phyloP scores from a whole-genome alignment of 1,139 yeast species.

The Nakaseomyces glabratus region DNA sequence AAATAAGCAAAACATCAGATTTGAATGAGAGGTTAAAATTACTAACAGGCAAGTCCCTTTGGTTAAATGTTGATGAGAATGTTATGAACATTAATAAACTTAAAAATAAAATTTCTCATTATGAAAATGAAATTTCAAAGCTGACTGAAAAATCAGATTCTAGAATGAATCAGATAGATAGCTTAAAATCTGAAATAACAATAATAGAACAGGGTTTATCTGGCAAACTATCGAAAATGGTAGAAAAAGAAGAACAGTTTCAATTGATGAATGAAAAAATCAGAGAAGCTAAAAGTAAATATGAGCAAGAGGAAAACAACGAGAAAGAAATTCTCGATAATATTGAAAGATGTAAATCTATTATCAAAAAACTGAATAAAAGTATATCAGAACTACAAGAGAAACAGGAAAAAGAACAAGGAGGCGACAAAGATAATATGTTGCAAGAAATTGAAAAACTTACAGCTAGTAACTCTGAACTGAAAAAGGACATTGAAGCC shows the following conservation, averaged over 20 bases:
- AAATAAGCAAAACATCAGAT: slow-evolving; percentile 29
- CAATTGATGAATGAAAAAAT: slow-evolving; percentile 23
- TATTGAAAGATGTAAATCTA: slow-evolving; percentile 28
- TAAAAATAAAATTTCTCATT: slow-evolving; percentile 20
- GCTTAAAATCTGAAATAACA: slow-evolving; percentile 5
- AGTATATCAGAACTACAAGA: slow-evolving; percentile 36
- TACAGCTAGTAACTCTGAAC: slow-evolving; percentile 10
- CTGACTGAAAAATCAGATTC: slow-evolving; percentile 17
- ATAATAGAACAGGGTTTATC: slow-evolving; percentile 22
- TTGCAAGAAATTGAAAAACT: slow-evolving; percentile 13
- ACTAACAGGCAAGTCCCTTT: slow-evolving; percentile 53
- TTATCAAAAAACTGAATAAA: slow-evolving; percentile 33
- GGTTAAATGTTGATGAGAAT: slow-evolving; percentile 41
- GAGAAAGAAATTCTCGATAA: slow-evolving; percentile 27
- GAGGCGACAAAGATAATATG: slow-evolving; percentile 26
- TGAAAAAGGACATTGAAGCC: slow-evolving; percentile 11
- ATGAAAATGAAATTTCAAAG: slow-evolving; percentile 24
- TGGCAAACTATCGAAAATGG: slow-evolving; percentile 16
- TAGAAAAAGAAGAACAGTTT: slow-evolving; percentile 21
- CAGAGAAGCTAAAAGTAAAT: slow-evolving; percentile 16
- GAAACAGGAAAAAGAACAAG: slow-evolving; percentile 24
- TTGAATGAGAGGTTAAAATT: slow-evolving; percentile 39
- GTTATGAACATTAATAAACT: slow-evolving; percentile 21
- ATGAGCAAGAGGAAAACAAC: slow-evolving; percentile 22
- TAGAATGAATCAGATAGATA: slow-evolving; percentile 12